These are phyloP conservation scores for Pseudophaeomoniella oleicola DNA, from an alignment of 2,329 filamentous ascomycete species.

Conservation along the genomic window DNA sequence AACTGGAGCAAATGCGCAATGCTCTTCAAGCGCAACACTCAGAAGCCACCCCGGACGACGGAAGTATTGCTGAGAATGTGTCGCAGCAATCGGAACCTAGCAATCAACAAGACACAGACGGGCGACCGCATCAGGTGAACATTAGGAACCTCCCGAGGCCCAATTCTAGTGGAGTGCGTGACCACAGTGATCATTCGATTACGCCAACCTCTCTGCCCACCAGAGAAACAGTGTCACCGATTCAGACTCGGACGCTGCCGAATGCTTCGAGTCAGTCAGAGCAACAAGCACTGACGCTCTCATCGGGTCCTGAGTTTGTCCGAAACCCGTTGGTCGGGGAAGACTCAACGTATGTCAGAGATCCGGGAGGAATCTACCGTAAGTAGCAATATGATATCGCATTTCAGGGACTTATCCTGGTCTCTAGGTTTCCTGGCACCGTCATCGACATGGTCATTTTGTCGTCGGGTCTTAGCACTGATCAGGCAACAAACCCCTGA, in stretches of 20 bases:
- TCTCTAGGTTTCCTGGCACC: constrained; percentile 39
- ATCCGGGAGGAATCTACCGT: constrained; percentile 28
- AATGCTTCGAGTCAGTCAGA: constrained; percentile 4
- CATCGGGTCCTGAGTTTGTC: constrained; percentile 15
- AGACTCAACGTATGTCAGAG: constrained; percentile 27
- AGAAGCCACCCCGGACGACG: neutral
- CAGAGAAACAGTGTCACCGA: neutral
- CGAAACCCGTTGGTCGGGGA: constrained; percentile 30
- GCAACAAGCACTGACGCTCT: constrained; percentile 2
- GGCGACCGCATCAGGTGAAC: neutral
- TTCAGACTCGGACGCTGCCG: neutral
- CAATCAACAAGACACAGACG: neutral
- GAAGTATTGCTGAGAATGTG: neutral
- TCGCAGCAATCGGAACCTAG: neutral
- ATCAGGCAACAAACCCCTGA: constrained; percentile 32
- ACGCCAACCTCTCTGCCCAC: neutral
- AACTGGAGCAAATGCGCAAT: neutral
- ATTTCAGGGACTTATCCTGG: constrained; percentile 3
- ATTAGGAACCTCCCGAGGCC: neutral
- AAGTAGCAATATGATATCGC: constrained; percentile 9
- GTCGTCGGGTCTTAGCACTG: constrained; percentile 33
- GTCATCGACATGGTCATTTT: constrained; percentile 43
- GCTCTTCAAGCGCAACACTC: neutral
- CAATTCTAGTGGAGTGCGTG: neutral
- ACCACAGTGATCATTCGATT: neutral